These are phyloP conservation scores for Typha latifolia DNA, from an alignment of 176 grass and related monocot species.

Conservation along the genomic window DNA sequence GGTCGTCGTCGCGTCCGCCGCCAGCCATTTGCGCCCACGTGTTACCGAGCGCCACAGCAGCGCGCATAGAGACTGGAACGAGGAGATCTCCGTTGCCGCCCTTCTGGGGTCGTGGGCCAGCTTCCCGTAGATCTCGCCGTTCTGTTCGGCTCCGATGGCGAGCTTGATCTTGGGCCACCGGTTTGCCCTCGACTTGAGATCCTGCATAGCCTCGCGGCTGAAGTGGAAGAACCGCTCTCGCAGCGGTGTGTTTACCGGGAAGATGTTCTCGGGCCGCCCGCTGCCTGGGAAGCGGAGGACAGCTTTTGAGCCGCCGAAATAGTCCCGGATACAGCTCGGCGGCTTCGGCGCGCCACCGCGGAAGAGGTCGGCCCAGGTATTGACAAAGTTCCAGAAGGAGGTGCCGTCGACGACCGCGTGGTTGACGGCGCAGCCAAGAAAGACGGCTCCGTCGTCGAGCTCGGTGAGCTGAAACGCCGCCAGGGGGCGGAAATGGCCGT, in stretches of 20 bases:
- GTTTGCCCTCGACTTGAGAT: slow-evolving; percentile 66
- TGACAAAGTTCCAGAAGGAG: slow-evolving; percentile 93
- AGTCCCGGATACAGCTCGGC: slow-evolving; percentile 64
- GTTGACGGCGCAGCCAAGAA: slow-evolving; percentile 69
- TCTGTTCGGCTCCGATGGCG: background rate
- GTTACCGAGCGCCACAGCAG: slow-evolving; percentile 77
- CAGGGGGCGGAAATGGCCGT: slow-evolving; percentile 63
- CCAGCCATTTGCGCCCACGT: slow-evolving; percentile 50
- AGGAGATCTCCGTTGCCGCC: slow-evolving; percentile 42
- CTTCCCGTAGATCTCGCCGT: slow-evolving; percentile 76
- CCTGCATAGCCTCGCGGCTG: slow-evolving; percentile 39
- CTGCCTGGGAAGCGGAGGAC: slow-evolving; percentile 64
- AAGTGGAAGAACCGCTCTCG: slow-evolving; percentile 85
- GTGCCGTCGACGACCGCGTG: slow-evolving; percentile 89
- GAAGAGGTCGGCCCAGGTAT: slow-evolving; percentile 71
- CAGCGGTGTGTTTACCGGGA: slow-evolving; percentile 56
- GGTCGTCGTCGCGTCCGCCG: slow-evolving; percentile 40
- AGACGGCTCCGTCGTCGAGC: slow-evolving; percentile 64
- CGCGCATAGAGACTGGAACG: slow-evolving; percentile 87
- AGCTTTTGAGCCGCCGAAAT: slow-evolving; percentile 66
- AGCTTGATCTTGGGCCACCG: background rate
- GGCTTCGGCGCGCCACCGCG: slow-evolving; percentile 43
- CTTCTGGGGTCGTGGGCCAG: slow-evolving; percentile 51
- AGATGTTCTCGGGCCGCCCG: slow-evolving; percentile 58
- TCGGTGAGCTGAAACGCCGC: slow-evolving; percentile 86